Conservation (phyloP, 768 basidiomycete genomes). For the Arthromyces matolae region DNA sequence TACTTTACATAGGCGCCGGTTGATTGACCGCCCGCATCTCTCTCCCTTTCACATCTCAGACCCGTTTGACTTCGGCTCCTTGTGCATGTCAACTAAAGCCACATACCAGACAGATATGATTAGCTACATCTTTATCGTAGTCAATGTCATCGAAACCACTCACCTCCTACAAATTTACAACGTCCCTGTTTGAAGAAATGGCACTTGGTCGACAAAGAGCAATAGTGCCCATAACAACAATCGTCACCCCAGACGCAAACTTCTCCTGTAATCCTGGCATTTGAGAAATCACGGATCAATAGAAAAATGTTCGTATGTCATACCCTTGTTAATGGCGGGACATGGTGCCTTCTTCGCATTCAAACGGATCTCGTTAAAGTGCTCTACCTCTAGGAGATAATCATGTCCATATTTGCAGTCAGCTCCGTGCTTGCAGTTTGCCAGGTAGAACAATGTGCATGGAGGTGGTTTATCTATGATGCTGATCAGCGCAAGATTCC, state of each 20-base stretch:
- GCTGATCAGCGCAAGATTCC: conserved; percentile 16
- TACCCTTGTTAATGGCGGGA: conserved; percentile 55
- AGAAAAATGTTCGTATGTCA: conserved; percentile 11
- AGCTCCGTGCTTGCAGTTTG: conserved; percentile 54
- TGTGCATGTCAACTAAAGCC: conserved; percentile 39
- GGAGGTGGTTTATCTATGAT: conserved; percentile 57
- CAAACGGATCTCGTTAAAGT: conserved; percentile 48
- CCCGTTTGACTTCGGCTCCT: conserved; percentile 25
- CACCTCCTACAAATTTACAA: conserved; percentile 63
- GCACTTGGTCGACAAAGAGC: conserved; percentile 42
- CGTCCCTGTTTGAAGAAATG: conserved; percentile 48
- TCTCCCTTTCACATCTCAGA: conserved; percentile 6
- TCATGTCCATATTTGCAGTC: conserved; percentile 63
- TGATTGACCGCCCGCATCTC: no score
- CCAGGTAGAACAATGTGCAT: conserved; percentile 63
- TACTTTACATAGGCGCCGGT: no score
- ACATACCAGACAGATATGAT: conserved; percentile 17
- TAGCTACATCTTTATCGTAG: conserved; percentile 12
- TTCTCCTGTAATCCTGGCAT: conserved; percentile 38
- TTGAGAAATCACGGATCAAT: conserved; percentile 6
- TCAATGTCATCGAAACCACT: conserved; percentile 16
- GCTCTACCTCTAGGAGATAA: conserved; percentile 51
- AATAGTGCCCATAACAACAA: conserved; percentile 54
- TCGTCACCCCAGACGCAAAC: conserved; percentile 55
- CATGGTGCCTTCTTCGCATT: conserved; percentile 65